Percentiles rank a stretch among this genome's conserved stretches.
These are phyloP conservation scores for Botrytis paeoniae DNA, from an alignment of 2,329 filamentous ascomycete genomes.

Conservation along the genomic window DNA sequence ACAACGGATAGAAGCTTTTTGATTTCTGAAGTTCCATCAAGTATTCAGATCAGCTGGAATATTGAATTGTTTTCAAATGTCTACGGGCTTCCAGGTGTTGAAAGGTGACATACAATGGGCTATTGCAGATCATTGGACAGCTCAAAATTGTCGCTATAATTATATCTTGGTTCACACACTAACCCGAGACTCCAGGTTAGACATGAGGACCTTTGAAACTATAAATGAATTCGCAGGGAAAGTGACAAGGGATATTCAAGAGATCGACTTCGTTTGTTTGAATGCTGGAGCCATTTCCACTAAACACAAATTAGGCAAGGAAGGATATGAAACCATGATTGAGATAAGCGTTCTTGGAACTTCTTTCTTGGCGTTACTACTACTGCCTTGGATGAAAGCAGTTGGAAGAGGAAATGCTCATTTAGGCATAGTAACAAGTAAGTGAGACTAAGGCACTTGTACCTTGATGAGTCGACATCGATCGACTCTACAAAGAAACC, in stretches of 20 bases:
- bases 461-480: background rate
- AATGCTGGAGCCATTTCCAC: conserved; percentile 35
- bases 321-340: conserved; percentile 51
- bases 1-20: background rate
- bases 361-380: conserved; percentile 49
- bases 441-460: conserved; percentile 7
- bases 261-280: conserved; percentile 35
- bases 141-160: background rate
- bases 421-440: conserved; percentile 31
- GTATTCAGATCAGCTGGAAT: background rate
- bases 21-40: background rate
- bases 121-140: background rate
- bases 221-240: conserved; percentile 30
- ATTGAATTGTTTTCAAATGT: background rate
- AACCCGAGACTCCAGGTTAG: conserved; percentile 18
- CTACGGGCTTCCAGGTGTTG: background rate
- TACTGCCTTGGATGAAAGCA: conserved; percentile 47
- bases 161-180: background rate
- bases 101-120: background rate
- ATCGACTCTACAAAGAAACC: background rate
- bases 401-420: conserved; percentile 36
- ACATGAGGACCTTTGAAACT: conserved; percentile 32
- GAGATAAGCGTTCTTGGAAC: conserved; percentile 60
- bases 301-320: conserved; percentile 27
- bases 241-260: conserved; percentile 28